A percentile compares a stretch with the other conserved stretches of the same genome.
phyloP scores from a whole-genome alignment of 805 yeast genomes.

The Hermanozyma aechmeae region DNA sequence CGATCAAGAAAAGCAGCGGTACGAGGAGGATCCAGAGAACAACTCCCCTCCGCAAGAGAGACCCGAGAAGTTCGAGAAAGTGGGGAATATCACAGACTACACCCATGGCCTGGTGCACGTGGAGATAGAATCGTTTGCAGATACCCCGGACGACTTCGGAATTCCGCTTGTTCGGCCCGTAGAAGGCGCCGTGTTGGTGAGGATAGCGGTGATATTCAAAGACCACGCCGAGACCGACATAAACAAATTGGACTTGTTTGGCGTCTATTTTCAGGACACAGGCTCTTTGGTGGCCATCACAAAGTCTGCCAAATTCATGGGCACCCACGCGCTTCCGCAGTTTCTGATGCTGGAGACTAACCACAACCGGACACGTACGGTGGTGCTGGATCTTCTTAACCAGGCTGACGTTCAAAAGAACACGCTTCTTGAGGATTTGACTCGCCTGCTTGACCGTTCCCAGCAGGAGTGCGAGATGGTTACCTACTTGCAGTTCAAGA shows the following conservation, averaged over 20 bases:
- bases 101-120: slow-evolving; percentile 18
- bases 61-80: slow-evolving; percentile 5
- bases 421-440: slow-evolving; percentile 28
- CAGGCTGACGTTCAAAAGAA: slow-evolving; percentile 31
- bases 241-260: slow-evolving; percentile 43
- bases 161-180: slow-evolving; percentile 1
- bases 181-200: slow-evolving; percentile 27
- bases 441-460: slow-evolving; percentile 21
- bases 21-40: slow-evolving; percentile 18
- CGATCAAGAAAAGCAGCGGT: slow-evolving; percentile 16
- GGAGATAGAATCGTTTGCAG: slow-evolving; percentile 10
- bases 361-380: slow-evolving; percentile 36
- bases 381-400: slow-evolving; percentile 36
- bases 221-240: slow-evolving; percentile 41
- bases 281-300: slow-evolving; percentile 57
- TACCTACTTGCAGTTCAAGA: slow-evolving; percentile 56
- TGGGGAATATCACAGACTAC: slow-evolving; percentile 20
- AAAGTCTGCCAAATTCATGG: slow-evolving; percentile 54
- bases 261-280: slow-evolving; percentile 56
- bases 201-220: slow-evolving; percentile 17
- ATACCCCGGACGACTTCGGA: slow-evolving; percentile 1
- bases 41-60: slow-evolving; percentile 11
- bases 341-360: slow-evolving; percentile 31
- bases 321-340: slow-evolving; percentile 55
- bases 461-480: slow-evolving; percentile 59